Evolutionary conservation across 225 moss, liverwort and hornwort species (phyloP), one percentile per base, ranked within the genome.

Genomic region (Physcomitrellopsis africana): DNA sequence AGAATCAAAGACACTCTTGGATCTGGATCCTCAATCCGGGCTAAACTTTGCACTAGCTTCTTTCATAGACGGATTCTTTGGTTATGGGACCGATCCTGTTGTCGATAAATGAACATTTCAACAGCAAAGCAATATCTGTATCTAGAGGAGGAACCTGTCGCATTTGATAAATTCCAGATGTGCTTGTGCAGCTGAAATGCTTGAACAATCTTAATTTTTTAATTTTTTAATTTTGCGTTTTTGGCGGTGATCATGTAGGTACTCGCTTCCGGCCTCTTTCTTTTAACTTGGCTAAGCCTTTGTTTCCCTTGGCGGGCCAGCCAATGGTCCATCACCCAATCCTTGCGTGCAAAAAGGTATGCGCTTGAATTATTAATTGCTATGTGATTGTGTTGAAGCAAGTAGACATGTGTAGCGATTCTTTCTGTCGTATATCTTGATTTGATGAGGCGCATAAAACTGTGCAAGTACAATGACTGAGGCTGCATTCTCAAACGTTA

Each of bases 251-350:
- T 37, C 32, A 37, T 60, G 10, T 84, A 96, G 95, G 95, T 80
- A 99, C 97, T 81, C 90, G 97, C 51, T 99, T 99, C 77, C 91
- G 97, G 63, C 97, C 97, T 51, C 90, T 94, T 47, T 99, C 97
- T 27, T 90, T 99, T 87, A 94, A 94, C 76, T 82, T 99, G 74
- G 94, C 97, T 27, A 99, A 99, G 74, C 97, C 97, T 44, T 85
- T 99, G 27, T 99, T 99, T 58, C 97, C 97, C 22, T 84, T 99
- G 76, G 94, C 97, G 9, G 97, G 97, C 53, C 94, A 91, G 82
- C 97, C 97, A 45, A 99, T 99, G 97, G 89, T 99, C 51, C 94
- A 99, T 67, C 97, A 99, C 77, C 97, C 94, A 67, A 86, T 99
- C 63, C 93, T 99, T 74, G 94, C 97, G 53, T 99, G 97, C 90